Base-by-base conservation (phyloP, 768 basidiomycete genomes). In the Auriscalpium microsporum region DNA sequence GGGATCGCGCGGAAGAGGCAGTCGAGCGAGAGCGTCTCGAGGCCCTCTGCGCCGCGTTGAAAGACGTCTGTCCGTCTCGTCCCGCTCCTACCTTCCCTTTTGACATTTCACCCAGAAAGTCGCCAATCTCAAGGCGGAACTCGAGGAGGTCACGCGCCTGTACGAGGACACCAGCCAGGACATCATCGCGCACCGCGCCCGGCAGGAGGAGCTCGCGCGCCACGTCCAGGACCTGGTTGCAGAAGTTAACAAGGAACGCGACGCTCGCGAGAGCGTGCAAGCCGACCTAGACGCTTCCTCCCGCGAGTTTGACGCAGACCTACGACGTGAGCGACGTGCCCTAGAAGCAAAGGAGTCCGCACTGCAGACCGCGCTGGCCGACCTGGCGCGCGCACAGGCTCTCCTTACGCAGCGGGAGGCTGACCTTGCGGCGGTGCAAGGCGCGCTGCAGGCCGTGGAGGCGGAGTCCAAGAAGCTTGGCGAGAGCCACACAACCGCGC, bases 401-500 rank as follows among this genome's bases (percentile, higher is more conserved):
- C 72, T 87, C 9, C 76, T 96, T 0, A 70, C 74, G 3, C 82
- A 87, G 60, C 82, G 90, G 38, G 90, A 94, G 56, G 65, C 75
- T 0, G 94, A 98, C 64, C 71, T 97, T 11, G 72, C 73, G 1
- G 78, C 81, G 0, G 80, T 96, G 3, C 89, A 96, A 63, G 69
- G 69, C 8, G 84, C 84, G 0, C 72, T 96, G n/a, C 78, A 82
- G 59, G 69, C 74, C 1, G 69, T 89, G 48, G 92, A 96, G 64
- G 73, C 76, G 33, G 90, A 94, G 68, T 82, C 84, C 21, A 85
- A 86, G 70, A 78, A 82, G 55, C 77, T 86, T 0, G 94, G 94
- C 19, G 91, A 95, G 71, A 82, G 84, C 11, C 87, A 88, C 63
- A 86, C 87, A 0, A 86, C 84, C 3, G 87, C 92, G 21, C 77